Conservation (phyloP, 257 asterid species). For the Plectranthus barbatus region DNA sequence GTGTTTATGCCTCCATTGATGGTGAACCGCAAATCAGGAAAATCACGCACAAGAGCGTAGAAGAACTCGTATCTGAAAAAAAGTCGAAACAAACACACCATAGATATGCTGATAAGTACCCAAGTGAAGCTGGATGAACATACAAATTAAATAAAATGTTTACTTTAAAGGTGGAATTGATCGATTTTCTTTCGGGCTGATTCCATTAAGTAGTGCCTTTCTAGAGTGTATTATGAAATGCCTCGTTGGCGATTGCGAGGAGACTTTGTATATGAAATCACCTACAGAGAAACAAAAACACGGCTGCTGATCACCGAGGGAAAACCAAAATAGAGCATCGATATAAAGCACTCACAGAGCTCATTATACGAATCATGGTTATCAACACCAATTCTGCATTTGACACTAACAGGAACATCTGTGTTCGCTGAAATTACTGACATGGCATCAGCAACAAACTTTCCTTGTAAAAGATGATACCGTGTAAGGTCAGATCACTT, state of each 20-base stretch:
- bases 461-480: slow-evolving; percentile 48
- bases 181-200: slow-evolving; percentile 87
- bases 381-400: slow-evolving; percentile 96
- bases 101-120: slow-evolving; percentile 6
- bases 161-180: slow-evolving; percentile 94
- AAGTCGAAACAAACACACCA: not conserved
- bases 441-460: slow-evolving; percentile 98
- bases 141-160: slow-evolving; percentile 8
- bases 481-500: slow-evolving; percentile 32
- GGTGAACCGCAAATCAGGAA: slow-evolving; percentile 84
- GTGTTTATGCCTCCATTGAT: slow-evolving; percentile 97
- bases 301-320: not conserved
- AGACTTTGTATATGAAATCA: slow-evolving; percentile 84
- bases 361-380: slow-evolving; percentile 79
- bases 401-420: slow-evolving; percentile 86
- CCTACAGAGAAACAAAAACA: slow-evolving; percentile 49
- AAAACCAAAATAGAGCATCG: slow-evolving; percentile 1
- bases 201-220: slow-evolving; percentile 92
- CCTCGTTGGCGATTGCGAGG: slow-evolving; percentile 84
- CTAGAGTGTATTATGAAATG: slow-evolving; percentile 93
- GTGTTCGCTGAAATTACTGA: slow-evolving; percentile 81
- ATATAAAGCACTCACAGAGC: slow-evolving; percentile 59
- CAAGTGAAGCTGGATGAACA: not conserved
- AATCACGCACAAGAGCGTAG: slow-evolving; percentile 95
- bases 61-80: slow-evolving; percentile 75